Percentiles rank a stretch among this genome's conserved stretches.
Conservation (phyloP, 2,329 filamentous ascomycete species). For the Venturia pyrina region DNA sequence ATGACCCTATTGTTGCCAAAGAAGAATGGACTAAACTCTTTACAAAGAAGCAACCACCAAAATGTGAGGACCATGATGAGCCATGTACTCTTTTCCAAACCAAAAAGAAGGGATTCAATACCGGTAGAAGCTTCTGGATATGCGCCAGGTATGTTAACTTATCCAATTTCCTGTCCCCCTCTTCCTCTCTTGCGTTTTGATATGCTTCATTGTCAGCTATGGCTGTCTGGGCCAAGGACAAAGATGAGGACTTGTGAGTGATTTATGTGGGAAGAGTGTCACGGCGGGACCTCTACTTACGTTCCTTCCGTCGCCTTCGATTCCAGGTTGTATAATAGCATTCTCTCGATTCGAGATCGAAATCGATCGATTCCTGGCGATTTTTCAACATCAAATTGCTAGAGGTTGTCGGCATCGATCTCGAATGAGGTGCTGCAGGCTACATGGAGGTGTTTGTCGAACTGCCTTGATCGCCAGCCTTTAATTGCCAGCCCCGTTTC, state of each 20-base stretch:
- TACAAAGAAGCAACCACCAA: constrained; percentile 60
- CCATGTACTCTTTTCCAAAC: constrained; percentile 75
- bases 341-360: no score
- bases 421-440: no score
- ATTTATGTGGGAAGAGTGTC: neutral
- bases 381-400: no score
- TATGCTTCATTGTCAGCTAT: neutral
- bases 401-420: no score
- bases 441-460: no score
- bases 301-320: no score
- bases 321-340: no score
- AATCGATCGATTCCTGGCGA: no score
- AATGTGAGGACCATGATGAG: constrained; percentile 75
- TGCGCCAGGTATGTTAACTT: constrained; percentile 46
- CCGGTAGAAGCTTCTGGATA: constrained; percentile 57
- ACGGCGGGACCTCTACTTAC: no score
- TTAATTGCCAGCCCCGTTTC: no score
- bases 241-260: neutral
- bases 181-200: no score
- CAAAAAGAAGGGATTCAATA: constrained; percentile 83
- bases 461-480: no score
- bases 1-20: constrained; percentile 63
- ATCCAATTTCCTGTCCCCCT: neutral
- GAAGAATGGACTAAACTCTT: constrained; percentile 83
- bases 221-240: neutral